Conservation (phyloP, 352 stramenopile genomes). For the Hyaloperonospora arabidopsidis region DNA sequence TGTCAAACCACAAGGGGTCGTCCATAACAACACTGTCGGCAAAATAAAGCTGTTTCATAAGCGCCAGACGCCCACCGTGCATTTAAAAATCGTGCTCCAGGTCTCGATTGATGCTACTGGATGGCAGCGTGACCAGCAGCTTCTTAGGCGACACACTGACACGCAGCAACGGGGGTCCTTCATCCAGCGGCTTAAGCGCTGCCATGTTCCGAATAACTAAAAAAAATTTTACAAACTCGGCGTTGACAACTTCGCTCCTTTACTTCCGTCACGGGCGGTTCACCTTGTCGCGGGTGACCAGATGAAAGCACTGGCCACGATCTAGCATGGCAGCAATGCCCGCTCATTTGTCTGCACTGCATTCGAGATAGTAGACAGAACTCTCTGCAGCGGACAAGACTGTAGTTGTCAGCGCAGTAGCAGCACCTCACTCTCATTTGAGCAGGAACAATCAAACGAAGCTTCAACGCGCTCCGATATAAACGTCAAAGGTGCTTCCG, state of each 20-base stretch:
- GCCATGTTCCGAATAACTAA: conserved; percentile 71
- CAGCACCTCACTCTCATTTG: too few relatives aligned
- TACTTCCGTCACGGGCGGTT: conserved; percentile 53
- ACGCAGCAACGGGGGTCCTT: conserved; percentile 51
- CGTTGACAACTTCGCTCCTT: conserved; percentile 62
- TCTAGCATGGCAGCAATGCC: conserved; percentile 60
- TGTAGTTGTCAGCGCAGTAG: too few relatives aligned
- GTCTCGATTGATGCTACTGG: conserved; percentile 29
- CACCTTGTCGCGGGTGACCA: conserved; percentile 65
- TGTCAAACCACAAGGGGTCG: neutral
- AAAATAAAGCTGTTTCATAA: conserved; percentile 15
- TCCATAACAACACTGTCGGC: conserved; percentile 12
- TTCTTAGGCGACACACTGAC: conserved; percentile 18
- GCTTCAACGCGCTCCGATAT: too few relatives aligned
- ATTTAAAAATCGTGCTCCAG: conserved; percentile 68
- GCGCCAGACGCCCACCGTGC: conserved; percentile 37
- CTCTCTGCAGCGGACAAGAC: conserved; percentile 28
- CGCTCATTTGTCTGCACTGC: conserved; percentile 69
- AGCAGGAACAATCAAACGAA: too few relatives aligned
- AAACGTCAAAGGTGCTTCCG: too few relatives aligned
- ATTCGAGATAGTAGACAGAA: conserved; percentile 80
- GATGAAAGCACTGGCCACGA: conserved; percentile 51
- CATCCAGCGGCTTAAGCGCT: conserved; percentile 46
- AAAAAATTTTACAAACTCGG: conserved; percentile 72
- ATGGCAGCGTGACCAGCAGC: conserved; percentile 30